Evolutionary conservation across 108 stramenopile genomes (phyloP), one percentile per base, ranked within the genome.

Genomic region (Pseudonitzschia multiseries): DNA sequence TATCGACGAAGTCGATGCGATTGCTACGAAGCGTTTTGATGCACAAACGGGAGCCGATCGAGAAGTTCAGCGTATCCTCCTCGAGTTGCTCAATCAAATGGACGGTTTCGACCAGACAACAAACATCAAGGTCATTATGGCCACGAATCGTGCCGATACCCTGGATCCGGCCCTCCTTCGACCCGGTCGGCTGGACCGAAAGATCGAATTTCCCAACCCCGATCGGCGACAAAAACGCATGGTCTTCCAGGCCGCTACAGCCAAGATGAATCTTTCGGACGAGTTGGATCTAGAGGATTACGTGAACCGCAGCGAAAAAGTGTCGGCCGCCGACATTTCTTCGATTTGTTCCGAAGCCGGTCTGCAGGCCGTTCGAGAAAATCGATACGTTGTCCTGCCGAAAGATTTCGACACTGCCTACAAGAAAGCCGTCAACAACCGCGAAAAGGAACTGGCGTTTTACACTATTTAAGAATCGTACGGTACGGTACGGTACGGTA

Each of bases 91-190:
- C 54, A 98, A 97, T 83, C 99, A 99, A 78, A 98, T 99, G 99
- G 99, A 99, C 85, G 99, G 99, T 29, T 99, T 99, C 79, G 98
- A 99, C 78, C 98, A 99, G 85, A 91, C 89, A 44, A 98, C 98
- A 57, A 98, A 99, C 83, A 97, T 99, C 80, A 99, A 99, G 87
- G 97, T 98, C 32, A 99, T 99, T 74, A 99, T 99, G 98, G 98
- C 98, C 12, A 99, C 99, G 20, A 99, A 99, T 83, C 90, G 99
- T 27, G 96, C 97, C 5, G 99, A 99, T 73, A 99, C 98, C 21
- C 80, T 99, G 44, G 99, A 99, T 81, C 99, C 99, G 22, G 99
- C 99, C 20, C 81, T 99, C 68, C 75, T 99, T 51, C 93, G 99
- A 52, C 98, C 99, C 5, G 99, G 99, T 26, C 94, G 99, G 20